phyloP scores from a whole-genome alignment of 805 yeast genomes.

The Nakazawaea molendinolei region DNA sequence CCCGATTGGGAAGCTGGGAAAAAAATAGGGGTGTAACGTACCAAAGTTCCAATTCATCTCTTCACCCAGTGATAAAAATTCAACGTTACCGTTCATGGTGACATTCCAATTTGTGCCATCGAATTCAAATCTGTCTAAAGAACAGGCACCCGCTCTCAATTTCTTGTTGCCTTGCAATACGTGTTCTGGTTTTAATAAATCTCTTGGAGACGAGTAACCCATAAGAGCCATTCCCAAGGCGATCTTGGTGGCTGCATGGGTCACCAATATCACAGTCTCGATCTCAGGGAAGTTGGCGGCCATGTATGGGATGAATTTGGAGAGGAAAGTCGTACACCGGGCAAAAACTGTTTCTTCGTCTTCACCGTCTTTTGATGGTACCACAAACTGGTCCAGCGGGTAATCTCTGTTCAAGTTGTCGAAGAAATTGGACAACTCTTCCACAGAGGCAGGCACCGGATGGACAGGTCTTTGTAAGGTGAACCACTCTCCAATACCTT shows the following conservation, averaged over 20 bases:
- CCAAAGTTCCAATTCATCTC: slow-evolving; percentile 93
- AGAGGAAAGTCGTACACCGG: slow-evolving; percentile 53
- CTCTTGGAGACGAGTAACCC: slow-evolving; percentile 44
- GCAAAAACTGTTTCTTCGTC: slow-evolving; percentile 59
- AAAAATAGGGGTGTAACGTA: slow-evolving; percentile 17
- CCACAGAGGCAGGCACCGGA: slow-evolving; percentile 61
- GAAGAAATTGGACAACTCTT: slow-evolving; percentile 47
- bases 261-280: slow-evolving; percentile 61
- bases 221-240: slow-evolving; percentile 76
- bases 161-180: slow-evolving; percentile 31
- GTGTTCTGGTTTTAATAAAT: slow-evolving; percentile 39
- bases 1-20: neutral
- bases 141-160: slow-evolving; percentile 76
- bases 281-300: slow-evolving; percentile 52
- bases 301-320: slow-evolving; percentile 48
- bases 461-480: slow-evolving; percentile 58
- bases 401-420: slow-evolving; percentile 38
- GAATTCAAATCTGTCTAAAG: slow-evolving; percentile 57
- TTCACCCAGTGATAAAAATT: slow-evolving; percentile 69
- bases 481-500: slow-evolving; percentile 93
- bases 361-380: slow-evolving; percentile 70
- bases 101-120: slow-evolving; percentile 45
- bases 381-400: slow-evolving; percentile 38
- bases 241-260: slow-evolving; percentile 92
- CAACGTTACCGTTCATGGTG: slow-evolving; percentile 65